These are phyloP conservation scores for Gonapodya sp. DNA, from an alignment of 192 early-diverging fungal species.

Conservation along the genomic window DNA sequence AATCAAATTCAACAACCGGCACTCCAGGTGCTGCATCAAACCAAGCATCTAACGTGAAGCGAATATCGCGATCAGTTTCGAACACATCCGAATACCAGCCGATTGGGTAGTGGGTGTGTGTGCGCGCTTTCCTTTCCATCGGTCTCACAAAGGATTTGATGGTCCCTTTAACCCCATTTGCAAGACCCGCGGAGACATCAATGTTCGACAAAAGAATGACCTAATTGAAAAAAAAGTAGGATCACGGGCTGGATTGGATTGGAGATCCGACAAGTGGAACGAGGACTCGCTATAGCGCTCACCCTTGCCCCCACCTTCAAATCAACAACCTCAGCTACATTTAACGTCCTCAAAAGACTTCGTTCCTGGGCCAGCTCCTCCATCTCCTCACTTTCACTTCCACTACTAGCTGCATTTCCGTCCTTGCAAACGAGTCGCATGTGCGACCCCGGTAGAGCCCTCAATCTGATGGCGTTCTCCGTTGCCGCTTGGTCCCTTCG, in stretches of 20 bases:
- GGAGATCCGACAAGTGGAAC: too few species aligned
- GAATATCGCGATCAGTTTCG: background rate
- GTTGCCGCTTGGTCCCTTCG: background rate
- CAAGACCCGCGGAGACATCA: background rate
- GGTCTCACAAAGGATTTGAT: background rate
- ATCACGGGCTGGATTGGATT: too few species aligned
- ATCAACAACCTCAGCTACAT: background rate
- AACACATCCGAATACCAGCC: background rate
- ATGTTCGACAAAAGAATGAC: background rate
- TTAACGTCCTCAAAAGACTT: background rate
- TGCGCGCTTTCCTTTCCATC: background rate
- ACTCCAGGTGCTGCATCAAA: background rate
- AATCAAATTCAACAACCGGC: background rate
- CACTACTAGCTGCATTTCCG: background rate
- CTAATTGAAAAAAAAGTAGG: too few species aligned
- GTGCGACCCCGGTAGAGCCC: background rate
- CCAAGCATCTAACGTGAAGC: background rate
- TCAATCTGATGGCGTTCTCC: background rate
- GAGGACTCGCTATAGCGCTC: too few species aligned
- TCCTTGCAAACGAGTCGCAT: background rate
- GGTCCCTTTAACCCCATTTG: background rate
- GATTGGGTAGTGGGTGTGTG: background rate
- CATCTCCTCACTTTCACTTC: background rate
- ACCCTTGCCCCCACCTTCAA: background rate
- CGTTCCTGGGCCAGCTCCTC: background rate